phyloP scores from a whole-genome alignment of 75 land plant genomes.

The Sequoiadendron giganteum region DNA sequence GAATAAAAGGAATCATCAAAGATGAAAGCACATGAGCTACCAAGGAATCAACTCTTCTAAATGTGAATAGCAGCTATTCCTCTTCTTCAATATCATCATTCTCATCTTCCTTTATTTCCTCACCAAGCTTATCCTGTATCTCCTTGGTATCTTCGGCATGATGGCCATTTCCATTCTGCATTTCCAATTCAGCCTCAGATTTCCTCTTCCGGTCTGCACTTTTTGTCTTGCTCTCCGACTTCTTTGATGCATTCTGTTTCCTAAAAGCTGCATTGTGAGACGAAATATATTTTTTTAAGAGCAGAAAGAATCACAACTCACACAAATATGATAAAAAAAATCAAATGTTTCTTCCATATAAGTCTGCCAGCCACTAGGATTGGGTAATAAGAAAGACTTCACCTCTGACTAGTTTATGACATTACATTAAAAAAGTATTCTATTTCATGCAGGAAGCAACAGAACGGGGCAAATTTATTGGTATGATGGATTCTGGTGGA shows the following conservation, averaged over 20 bases:
- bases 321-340: neutral
- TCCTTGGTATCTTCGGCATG: neutral
- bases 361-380: neutral
- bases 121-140: neutral
- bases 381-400: neutral
- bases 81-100: slow-evolving; percentile 8
- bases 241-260: neutral
- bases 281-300: neutral
- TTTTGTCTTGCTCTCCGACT: neutral
- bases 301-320: neutral
- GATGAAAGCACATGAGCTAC: neutral
- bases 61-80: neutral
- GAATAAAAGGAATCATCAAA: neutral
- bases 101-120: neutral
- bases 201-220: neutral
- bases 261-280: neutral
- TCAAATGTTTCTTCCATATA: neutral
- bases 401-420: neutral
- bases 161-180: slow-evolving; percentile 8
- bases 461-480: neutral
- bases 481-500: neutral
- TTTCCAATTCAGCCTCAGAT: slow-evolving; percentile 5
- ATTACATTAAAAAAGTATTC: neutral
- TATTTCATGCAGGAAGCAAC: neutral
- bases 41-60: neutral